Evolutionary conservation across 2,329 filamentous ascomycete species (phyloP), one percentile per base, ranked within the genome.

Genomic region (Tricladium varicosporioides): DNA sequence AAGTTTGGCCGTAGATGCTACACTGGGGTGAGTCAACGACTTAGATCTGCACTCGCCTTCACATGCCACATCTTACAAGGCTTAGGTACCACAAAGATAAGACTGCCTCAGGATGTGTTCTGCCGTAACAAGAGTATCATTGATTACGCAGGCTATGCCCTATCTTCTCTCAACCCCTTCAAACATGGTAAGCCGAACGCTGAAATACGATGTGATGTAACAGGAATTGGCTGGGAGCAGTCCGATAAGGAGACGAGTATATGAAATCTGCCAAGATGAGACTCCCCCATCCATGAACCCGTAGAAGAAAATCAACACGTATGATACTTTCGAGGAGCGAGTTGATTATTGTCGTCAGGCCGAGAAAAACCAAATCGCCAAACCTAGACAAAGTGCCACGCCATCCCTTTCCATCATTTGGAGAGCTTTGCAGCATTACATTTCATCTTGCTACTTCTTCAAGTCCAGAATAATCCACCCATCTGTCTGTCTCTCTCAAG

Each of bases 381-480:
- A 48, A 52, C 60, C 53, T 50, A 40, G 54, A 57, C 48, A 61
- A 50, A 56, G 50, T 59, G 54, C 58, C 51, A 56, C 47, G 42
- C 52, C 53, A 54, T 42, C 49, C 47, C 53, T 53, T 36, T 51
- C 55, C 47, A 61, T 59, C 48, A 50, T 42, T 42, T 51, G 56
- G 32, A 64, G 60, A 64, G 60, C 59, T 61, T 65, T 64, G 63
- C 62, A 67, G 64, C 60, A 60, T 40, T 65, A 66, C 54, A 65
- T 66, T 60, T 66, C 54, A 56, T 56, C 51, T 62, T 50, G 56
- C 54, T 52, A 58, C 51, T 51, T 61, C 50, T 59, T 56, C 51
- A 51, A 54, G 36, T 56, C 54, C 45, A 47, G 42, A 55, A 54
- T 50, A 57, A 58, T 56, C 57, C 48, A 54, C 55, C 57, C 27